Evolutionary conservation across 495 filamentous ascomycete species (phyloP).

Genomic region (Penicillium antarcticum): DNA sequence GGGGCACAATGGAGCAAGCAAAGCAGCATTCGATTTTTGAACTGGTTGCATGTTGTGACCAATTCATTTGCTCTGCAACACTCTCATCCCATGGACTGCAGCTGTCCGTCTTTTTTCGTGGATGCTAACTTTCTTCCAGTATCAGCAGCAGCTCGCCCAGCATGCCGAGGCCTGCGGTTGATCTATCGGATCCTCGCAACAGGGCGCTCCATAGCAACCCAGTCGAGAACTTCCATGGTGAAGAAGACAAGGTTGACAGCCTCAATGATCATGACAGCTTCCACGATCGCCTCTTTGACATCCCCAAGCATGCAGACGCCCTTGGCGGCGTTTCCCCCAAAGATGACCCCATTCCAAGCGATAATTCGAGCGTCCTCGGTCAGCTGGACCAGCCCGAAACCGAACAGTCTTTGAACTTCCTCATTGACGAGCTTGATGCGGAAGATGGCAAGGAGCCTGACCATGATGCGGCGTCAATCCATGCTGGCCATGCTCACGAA

Average conservation of each 20-base stretch:
- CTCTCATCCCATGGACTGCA: neutral
- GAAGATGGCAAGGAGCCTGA: conserved; percentile 65
- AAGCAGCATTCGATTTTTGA: too few species aligned
- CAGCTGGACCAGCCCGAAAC: neutral
- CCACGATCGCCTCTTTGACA: too few species aligned
- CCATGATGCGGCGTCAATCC: conserved; percentile 47
- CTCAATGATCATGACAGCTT: too few species aligned
- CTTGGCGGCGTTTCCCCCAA: neutral
- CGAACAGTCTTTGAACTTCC: conserved; percentile 71
- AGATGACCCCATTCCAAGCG: neutral
- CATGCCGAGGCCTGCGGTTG: neutral
- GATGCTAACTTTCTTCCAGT: neutral
- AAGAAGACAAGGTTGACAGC: too few species aligned
- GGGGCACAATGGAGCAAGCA: too few species aligned
- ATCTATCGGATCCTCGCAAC: neutral
- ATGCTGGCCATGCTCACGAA: conserved; percentile 31
- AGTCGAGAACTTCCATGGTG: neutral
- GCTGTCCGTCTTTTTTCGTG: neutral
- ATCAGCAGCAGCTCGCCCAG: neutral
- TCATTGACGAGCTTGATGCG: conserved; percentile 81
- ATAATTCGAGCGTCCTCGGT: neutral
- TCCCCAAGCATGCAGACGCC: neutral
- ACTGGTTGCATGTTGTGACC: too few species aligned
- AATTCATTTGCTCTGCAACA: too few species aligned
- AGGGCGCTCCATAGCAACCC: conserved; percentile 1